Evolutionary conservation across 2,329 filamentous ascomycete species (phyloP).

Genomic region (Fusarium kyushuense): DNA sequence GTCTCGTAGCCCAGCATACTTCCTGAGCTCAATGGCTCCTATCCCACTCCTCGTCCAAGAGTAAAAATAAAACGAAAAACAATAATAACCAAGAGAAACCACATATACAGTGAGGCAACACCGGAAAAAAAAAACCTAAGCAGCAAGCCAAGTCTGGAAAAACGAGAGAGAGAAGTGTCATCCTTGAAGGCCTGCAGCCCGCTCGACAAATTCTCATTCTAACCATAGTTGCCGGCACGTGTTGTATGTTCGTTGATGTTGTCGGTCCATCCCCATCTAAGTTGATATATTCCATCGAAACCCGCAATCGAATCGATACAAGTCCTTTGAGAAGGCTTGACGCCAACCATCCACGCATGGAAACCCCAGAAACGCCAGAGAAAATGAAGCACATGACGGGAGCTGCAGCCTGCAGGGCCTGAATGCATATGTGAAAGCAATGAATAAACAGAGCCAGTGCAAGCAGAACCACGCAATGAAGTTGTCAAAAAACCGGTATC

Average conservation of each 20-base stretch:
- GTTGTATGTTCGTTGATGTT: conserved; percentile 3
- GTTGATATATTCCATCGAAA: conserved; percentile 23
- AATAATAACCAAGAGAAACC: conserved; percentile 3
- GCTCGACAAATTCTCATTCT: conserved; percentile 16
- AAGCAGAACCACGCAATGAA: conserved; percentile 1
- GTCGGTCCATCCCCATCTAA: conserved; percentile 13
- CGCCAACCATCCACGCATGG: conserved; percentile 19
- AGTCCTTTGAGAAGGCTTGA: conserved; percentile 7
- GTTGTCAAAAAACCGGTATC: conserved; percentile 7
- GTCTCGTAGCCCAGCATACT: conserved; percentile 25
- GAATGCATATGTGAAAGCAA: conserved; percentile 21
- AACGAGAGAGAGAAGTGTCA: conserved; percentile 5
- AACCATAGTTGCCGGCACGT: conserved; percentile 9
- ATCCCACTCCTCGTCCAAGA: conserved; percentile 8
- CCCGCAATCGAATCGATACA: conserved; percentile 11
- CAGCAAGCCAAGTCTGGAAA: conserved; percentile 5
- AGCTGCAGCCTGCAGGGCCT: conserved; percentile 9
- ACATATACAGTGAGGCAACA: neutral
- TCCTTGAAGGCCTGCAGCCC: conserved; percentile 1
- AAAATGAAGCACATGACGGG: conserved; percentile 25
- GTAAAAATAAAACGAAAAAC: conserved; percentile 5
- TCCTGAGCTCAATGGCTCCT: conserved; percentile 28
- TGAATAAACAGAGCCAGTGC: neutral
- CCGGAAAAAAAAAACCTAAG: conserved; percentile 2
- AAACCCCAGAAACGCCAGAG: conserved; percentile 27